Base-by-base conservation (phyloP, 2,329 filamentous ascomycete species). In the Coniella vitis region DNA sequence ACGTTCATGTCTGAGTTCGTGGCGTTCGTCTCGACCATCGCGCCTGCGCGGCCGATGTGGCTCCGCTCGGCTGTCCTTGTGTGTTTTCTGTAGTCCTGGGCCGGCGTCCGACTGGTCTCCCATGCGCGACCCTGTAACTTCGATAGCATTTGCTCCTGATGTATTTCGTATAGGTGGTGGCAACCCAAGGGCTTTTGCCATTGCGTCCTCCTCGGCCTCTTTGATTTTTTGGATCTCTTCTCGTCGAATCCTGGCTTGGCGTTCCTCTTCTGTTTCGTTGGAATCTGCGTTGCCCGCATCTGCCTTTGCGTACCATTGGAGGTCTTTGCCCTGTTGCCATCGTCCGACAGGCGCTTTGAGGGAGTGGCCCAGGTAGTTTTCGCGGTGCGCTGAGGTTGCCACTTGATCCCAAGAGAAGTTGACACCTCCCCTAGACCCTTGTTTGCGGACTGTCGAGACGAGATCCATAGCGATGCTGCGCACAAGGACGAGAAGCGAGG, bases 331-430 rank as follows among this genome's bases (percentile, higher is more conserved):
- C 62, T 91, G 83, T 61, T 93, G 87, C 90, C 90, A 96, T 56
- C 90, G 85, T 7, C 90, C 90, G 3, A 95, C 90, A 0, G 90
- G 88, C 0, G 90, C 90, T 74, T 91, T 95, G 51, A 96, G 70
- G 51, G 87, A 93, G 70, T 96, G 90, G 45, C 90, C 90, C 7
- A 96, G 84, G 65, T 82, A 84, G 60, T 84, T 95, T 67, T 98
- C 90, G 66, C 93, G 90, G 62, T 95, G 90, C 19, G 78, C 72
- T 43, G 90, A 94, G 56, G 75, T 82, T 64, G 91, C 85, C 62
- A 98, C 91, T 58, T 96, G 90, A 56, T 91, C 87, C 93, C 93
- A 97, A 69, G 84, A 90, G 73, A 98, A 98, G 67, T 96, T 90
- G 67, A 86, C 86, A 63, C 93, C 93, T 61, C 93, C 93, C 57